phyloP scores from a whole-genome alignment of 208 protist species.

The Leishmania guyanensis region DNA sequence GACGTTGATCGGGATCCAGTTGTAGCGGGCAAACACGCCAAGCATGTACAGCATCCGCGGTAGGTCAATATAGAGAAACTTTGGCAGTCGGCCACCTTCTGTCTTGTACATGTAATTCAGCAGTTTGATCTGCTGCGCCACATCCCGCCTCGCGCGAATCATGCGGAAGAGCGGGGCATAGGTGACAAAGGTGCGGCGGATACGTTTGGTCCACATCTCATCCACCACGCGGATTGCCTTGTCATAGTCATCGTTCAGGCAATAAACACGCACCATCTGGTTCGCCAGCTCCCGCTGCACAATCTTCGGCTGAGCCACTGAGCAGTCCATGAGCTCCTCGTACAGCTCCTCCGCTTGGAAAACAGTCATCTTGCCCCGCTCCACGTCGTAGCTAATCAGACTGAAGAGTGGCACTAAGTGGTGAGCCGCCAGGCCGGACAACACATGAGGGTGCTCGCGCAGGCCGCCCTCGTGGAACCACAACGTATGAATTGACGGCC shows the following conservation, averaged over 20 bases:
- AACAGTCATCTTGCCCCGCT: constrained; percentile 81
- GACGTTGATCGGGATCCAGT: constrained; percentile 84
- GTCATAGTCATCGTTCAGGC: constrained; percentile 73
- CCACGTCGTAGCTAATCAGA: constrained; percentile 86
- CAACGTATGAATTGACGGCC: constrained; percentile 82
- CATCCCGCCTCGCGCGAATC: constrained; percentile 66
- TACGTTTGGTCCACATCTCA: constrained; percentile 75
- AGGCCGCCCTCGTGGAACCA: constrained; percentile 90
- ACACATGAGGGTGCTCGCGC: constrained; percentile 73
- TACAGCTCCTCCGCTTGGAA: constrained; percentile 82
- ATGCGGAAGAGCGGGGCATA: constrained; percentile 91
- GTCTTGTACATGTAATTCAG: constrained; percentile 74
- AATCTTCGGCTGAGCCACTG: constrained; percentile 81
- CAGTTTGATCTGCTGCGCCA: constrained; percentile 65
- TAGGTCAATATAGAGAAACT: constrained; percentile 89
- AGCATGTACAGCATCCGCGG: constrained; percentile 88
- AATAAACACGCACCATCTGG: constrained; percentile 89
- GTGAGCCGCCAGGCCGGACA: constrained; percentile 76
- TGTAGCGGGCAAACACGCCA: constrained; percentile 87
- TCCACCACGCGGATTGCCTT: constrained; percentile 76
- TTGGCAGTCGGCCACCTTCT: constrained; percentile 75
- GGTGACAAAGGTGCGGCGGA: constrained; percentile 90
- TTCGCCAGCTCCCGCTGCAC: constrained; percentile 90
- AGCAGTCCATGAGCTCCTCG: constrained; percentile 89
- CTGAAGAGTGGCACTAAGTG: constrained; percentile 92